Conservation (phyloP, 2,329 filamentous ascomycete species). For the Botrytis medusae region DNA sequence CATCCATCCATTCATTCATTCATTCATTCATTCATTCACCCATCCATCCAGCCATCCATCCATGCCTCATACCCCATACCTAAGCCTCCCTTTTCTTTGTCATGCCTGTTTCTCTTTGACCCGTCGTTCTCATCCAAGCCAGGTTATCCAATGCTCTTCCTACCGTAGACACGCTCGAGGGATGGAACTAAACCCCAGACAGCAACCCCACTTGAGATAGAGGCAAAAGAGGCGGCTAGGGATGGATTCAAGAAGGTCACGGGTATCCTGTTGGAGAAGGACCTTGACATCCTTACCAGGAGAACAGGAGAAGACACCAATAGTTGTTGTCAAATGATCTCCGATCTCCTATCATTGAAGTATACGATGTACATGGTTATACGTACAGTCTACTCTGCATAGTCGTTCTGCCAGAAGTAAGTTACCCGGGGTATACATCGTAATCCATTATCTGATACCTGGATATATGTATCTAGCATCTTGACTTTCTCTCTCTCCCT, state of each 20-base stretch:
- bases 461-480: neutral
- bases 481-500: neutral
- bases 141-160: neutral
- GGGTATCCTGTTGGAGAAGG: neutral
- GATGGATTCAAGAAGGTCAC: neutral
- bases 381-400: neutral
- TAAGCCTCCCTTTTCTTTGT: neutral
- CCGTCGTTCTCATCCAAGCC: neutral
- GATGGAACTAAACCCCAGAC: constrained; percentile 1
- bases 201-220: constrained; percentile 9
- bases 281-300: neutral
- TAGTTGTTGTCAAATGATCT: neutral
- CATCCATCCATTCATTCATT: neutral
- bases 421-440: neutral
- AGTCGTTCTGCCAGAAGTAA: neutral
- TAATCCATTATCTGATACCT: neutral
- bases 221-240: constrained; percentile 8
- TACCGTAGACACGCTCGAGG: neutral
- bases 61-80: neutral
- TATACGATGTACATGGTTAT: neutral
- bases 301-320: neutral
- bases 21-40: neutral
- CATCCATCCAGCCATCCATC: neutral
- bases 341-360: neutral
- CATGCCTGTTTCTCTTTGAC: neutral